Percentiles rank a stretch among this genome's conserved stretches.
These are phyloP conservation scores for Pneumocystis oryctolagi DNA, from an alignment of 1,139 yeast genomes.

Conservation along the genomic window DNA sequence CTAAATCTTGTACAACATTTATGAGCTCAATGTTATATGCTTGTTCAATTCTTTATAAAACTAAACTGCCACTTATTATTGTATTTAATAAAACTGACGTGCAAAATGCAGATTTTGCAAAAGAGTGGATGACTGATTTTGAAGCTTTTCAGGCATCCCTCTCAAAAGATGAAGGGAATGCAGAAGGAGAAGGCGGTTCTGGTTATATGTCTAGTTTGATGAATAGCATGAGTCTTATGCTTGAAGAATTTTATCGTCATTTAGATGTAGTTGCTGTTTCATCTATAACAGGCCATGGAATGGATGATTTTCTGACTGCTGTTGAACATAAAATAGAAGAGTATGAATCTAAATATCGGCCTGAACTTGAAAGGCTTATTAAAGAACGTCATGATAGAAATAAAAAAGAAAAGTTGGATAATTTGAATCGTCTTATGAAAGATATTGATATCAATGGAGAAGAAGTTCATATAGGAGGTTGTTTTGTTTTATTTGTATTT, in stretches of 20 bases:
- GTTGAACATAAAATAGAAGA: conserved; percentile 82
- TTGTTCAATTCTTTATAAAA: conserved; percentile 88
- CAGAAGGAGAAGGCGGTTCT: conserved; percentile 31
- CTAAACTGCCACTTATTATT: conserved; percentile 89
- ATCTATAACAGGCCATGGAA: conserved; percentile 83
- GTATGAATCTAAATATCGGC: conserved; percentile 65
- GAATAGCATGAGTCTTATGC: conserved; percentile 87
- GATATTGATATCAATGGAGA: conserved; percentile 48
- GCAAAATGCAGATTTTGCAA: conserved; percentile 67
- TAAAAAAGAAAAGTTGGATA: conserved; percentile 54
- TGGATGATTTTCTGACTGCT: conserved; percentile 71
- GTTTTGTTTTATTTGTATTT: background rate
- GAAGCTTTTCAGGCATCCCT: conserved; percentile 78
- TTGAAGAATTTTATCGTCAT: conserved; percentile 90
- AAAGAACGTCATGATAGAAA: conserved; percentile 67
- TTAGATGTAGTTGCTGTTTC: conserved; percentile 85
- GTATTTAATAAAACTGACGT: conserved; percentile 95
- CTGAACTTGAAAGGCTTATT: conserved; percentile 71
- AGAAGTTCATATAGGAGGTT: background rate
- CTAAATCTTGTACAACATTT: conserved; percentile 86
- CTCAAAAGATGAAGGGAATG: conserved; percentile 40
- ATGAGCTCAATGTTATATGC: conserved; percentile 98
- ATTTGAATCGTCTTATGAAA: conserved; percentile 57
- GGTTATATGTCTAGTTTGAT: conserved; percentile 92
- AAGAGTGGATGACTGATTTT: conserved; percentile 96